Evolutionary conservation across 345 rosid species (phyloP).

Genomic region (Linum lewisii): DNA sequence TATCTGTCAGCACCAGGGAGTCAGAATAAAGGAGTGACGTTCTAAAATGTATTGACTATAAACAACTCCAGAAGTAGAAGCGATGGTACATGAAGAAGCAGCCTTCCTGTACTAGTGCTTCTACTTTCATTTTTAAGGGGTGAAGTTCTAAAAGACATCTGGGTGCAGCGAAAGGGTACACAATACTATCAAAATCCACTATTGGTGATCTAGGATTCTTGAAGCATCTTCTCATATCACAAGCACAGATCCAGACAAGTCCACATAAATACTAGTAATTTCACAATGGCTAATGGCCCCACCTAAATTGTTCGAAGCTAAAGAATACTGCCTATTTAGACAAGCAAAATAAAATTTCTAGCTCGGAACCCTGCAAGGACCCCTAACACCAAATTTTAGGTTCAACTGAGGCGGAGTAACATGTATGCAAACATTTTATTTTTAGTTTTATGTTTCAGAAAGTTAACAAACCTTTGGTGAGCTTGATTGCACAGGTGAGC

Average conservation of each 20-base stretch:
- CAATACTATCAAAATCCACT: not conserved
- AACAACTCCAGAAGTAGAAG: not conserved
- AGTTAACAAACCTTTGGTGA: slow-evolving; percentile 42
- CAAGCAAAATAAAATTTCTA: too few species aligned
- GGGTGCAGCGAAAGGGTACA: not conserved
- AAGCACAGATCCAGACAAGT: not conserved
- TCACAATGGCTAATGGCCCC: not conserved
- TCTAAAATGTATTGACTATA: not conserved
- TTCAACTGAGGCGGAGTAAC: not conserved
- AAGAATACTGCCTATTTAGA: too few species aligned
- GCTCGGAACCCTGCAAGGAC: too few species aligned
- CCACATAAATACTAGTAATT: not conserved
- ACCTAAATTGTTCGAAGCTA: not conserved
- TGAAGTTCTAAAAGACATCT: too few species aligned
- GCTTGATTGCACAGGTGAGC: slow-evolving; percentile 47
- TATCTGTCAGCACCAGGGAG: slow-evolving; percentile 24
- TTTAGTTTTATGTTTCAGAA: not conserved
- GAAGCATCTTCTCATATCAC: not conserved
- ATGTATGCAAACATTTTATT: not conserved
- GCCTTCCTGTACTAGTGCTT: too few species aligned
- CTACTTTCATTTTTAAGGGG: too few species aligned
- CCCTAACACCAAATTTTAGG: too few species aligned
- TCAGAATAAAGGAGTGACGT: not conserved
- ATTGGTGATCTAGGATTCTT: not conserved
- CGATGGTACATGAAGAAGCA: not conserved